Conservation (phyloP, 768 basidiomycete species). For the Favolaschia claudopus region DNA sequence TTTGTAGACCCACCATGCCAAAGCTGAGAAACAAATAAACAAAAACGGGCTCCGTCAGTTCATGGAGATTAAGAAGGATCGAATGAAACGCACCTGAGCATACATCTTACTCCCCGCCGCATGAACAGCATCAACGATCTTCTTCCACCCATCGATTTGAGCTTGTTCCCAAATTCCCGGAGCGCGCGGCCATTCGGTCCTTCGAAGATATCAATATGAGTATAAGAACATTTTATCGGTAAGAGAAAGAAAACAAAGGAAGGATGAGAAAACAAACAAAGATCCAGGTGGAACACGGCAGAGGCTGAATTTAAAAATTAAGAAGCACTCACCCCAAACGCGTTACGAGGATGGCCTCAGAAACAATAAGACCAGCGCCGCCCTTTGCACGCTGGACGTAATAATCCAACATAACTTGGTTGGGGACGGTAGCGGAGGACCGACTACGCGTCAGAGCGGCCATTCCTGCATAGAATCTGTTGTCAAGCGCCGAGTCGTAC, state of each 20-base stretch:
- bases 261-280: no score
- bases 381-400: slow-evolving; percentile 46
- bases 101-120: slow-evolving; percentile 24
- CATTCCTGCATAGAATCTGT: slow-evolving; percentile 26
- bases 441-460: slow-evolving; percentile 47
- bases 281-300: no score
- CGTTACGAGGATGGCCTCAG: slow-evolving; percentile 39
- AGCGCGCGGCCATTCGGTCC: slow-evolving; percentile 41
- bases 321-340: slow-evolving; percentile 42
- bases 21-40: slow-evolving; percentile 21
- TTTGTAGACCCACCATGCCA: slow-evolving; percentile 30
- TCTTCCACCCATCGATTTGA: slow-evolving; percentile 39
- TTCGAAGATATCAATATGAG: slow-evolving; percentile 11
- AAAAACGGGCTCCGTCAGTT: background rate
- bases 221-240: background rate
- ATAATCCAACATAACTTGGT: slow-evolving; percentile 44
- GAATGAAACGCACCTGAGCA: slow-evolving; percentile 39
- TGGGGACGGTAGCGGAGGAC: slow-evolving; percentile 41
- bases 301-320: background rate
- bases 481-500: background rate
- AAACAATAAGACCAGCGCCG: slow-evolving; percentile 44
- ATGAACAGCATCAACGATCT: slow-evolving; percentile 44
- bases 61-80: background rate
- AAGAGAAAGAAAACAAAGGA: background rate
- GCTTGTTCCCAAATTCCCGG: slow-evolving; percentile 24